Conservation (phyloP, 192 early-diverging fungal species). For the Coemansia sp. region DNA sequence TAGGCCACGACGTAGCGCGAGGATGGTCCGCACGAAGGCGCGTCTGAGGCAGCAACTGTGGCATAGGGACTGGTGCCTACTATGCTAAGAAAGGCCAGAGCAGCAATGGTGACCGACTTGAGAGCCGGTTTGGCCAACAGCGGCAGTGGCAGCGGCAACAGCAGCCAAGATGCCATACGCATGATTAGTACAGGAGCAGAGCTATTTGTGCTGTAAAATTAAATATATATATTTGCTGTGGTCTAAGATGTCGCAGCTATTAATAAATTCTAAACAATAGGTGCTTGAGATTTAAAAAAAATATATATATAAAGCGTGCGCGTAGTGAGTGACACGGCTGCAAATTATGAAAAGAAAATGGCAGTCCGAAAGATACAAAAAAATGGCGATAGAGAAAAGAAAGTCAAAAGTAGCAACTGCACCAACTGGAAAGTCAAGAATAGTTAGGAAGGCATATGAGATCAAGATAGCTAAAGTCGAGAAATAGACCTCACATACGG, state of each 20-base stretch:
- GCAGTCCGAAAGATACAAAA: neutral
- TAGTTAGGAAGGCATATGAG: no score
- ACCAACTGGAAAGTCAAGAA: no score
- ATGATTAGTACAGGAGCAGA: neutral
- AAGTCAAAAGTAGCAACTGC: neutral
- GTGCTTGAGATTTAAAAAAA: no score
- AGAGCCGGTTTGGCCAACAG: neutral
- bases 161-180: neutral
- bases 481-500: no score
- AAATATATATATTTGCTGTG: neutral
- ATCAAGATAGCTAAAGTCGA: no score
- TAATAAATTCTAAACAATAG: no score
- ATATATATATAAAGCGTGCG: no score
- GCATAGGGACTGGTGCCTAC: neutral
- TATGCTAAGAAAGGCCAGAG: neutral
- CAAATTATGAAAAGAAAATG: neutral
- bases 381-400: neutral
- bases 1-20: conserved; percentile 49
- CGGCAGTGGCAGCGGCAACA: neutral
- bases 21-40: conserved; percentile 24
- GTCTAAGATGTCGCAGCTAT: no score
- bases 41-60: neutral
- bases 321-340: no score
- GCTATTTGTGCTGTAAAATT: neutral
- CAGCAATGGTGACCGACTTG: neutral